Conservation (phyloP, 2,329 filamentous ascomycete species). For the Fusarium buharicum region DNA sequence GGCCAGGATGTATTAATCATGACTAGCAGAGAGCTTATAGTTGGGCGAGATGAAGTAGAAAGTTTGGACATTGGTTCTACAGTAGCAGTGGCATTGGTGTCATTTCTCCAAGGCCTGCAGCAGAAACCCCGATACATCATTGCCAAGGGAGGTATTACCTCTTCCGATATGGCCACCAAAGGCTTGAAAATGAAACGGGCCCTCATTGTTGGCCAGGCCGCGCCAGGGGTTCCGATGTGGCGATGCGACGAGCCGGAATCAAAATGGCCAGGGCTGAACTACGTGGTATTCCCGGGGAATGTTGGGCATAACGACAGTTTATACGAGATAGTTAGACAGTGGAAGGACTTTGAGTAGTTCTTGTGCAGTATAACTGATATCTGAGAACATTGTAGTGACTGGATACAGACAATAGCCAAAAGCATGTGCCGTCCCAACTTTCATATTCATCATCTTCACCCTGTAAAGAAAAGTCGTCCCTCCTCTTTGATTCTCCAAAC, state of each 20-base stretch:
- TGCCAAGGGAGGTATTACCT: constrained; percentile 69
- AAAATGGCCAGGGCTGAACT: constrained; percentile 51
- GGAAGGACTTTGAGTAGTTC: constrained; percentile 10
- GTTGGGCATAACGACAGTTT: constrained; percentile 18
- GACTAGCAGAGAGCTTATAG: constrained; percentile 66
- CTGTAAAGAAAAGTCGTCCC: constrained; percentile 6
- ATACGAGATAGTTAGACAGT: constrained; percentile 16
- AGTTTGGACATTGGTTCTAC: constrained; percentile 65
- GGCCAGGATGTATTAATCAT: constrained; percentile 67
- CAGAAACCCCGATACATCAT: constrained; percentile 66
- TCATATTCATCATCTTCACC: constrained; percentile 10
- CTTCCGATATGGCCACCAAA: constrained; percentile 67
- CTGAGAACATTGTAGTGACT: too few species aligned
- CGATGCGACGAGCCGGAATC: constrained; percentile 63
- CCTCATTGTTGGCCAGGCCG: constrained; percentile 65
- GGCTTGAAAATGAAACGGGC: constrained; percentile 64
- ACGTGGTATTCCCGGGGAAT: constrained; percentile 24
- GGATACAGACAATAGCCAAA: too few species aligned
- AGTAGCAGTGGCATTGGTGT: constrained; percentile 62
- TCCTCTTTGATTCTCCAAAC: background rate
- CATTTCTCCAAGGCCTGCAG: constrained; percentile 58
- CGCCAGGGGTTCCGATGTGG: constrained; percentile 68
- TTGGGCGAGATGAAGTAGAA: constrained; percentile 56
- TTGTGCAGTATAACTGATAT: too few species aligned
- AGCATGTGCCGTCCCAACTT: too few species aligned